Base-by-base conservation (phyloP, 1,284 basidiomycete genomes). In the Vanrija sp. region DNA sequence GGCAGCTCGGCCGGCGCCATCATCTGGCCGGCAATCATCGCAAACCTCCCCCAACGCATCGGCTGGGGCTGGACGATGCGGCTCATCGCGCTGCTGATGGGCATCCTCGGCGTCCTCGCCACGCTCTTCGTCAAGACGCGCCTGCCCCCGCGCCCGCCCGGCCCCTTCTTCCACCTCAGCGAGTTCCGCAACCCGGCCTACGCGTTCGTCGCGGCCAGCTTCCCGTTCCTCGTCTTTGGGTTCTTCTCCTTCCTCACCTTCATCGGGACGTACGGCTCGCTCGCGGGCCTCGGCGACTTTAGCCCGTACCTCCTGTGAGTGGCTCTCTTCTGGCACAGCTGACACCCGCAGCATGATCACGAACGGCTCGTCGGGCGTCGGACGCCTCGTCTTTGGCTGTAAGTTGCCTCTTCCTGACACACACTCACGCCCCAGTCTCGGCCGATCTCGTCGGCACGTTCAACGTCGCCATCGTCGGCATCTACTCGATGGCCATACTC, bases 21-120 rank as follows among this genome's bases (percentile, higher is more conserved):
- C 31, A 49, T 67, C 20, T 73, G 70, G 70, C 71, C 70, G 7
- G 46, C 67, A 6, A 60, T 73, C 36, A 54, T 69, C 27, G 68
- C 70, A 25, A 69, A 72, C 49, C 57, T 67, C 6, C 69, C 70
- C 3, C 54, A 61, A 18, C 48, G 47, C 31, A 62, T 73, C 53
- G 69, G 69, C 35, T 73, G 69, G 46, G 60, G 57, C 1, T 73
- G 71, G 71, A 70, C 69, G 3, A 56, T 63, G 36, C 63, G 71
- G 16, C 37, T 71, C 8, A 70, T 73, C 43, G 69, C 67, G 3
- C 57, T 73, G 7, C 60, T 69, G 36, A 47, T 61, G 41, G 50
- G 56, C 19, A 6, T 61, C 16, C 53, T 64, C 36, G 63, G 67
- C 15, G 44, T 50, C 15, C 27, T 49, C 16, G 56, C 64, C 0